These are phyloP conservation scores for Xylaria sp. DNA, from an alignment of 2,329 filamentous ascomycete species.

Conservation along the genomic window DNA sequence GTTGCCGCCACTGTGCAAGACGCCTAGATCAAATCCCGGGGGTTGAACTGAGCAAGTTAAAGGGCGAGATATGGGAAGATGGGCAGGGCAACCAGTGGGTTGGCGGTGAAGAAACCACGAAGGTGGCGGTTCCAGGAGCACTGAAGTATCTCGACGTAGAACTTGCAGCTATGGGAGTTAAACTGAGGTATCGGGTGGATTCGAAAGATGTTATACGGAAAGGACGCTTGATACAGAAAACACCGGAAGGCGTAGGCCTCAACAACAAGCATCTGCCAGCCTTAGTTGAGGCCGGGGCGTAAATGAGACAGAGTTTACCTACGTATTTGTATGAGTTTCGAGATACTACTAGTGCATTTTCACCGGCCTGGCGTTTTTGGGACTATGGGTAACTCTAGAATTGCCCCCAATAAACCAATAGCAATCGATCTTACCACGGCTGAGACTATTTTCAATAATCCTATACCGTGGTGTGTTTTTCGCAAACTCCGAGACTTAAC, in stretches of 20 bases:
- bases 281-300: slow-evolving; percentile 41
- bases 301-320: slow-evolving; percentile 1
- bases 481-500: slow-evolving; percentile 1
- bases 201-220: slow-evolving; percentile 72
- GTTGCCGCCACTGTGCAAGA: slow-evolving; percentile 81
- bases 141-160: slow-evolving; percentile 95
- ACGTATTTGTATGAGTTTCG: not conserved
- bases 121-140: slow-evolving; percentile 92
- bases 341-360: slow-evolving; percentile 25
- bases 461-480: slow-evolving; percentile 2
- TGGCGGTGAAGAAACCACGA: slow-evolving; percentile 88
- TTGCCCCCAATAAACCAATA: slow-evolving; percentile 16
- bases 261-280: slow-evolving; percentile 41
- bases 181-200: slow-evolving; percentile 81
- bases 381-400: slow-evolving; percentile 1
- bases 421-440: not conserved
- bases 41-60: slow-evolving; percentile 63
- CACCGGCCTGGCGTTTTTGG: slow-evolving; percentile 32
- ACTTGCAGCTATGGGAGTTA: slow-evolving; percentile 93
- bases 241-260: slow-evolving; percentile 48
- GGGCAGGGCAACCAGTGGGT: slow-evolving; percentile 84
- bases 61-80: slow-evolving; percentile 91
- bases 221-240: slow-evolving; percentile 57
- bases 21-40: slow-evolving; percentile 67
- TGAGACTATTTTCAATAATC: not conserved